Evolutionary conservation across 768 basidiomycete species (phyloP), one percentile per base, ranked within the genome.

Genomic region (Daedaleopsis nitida): DNA sequence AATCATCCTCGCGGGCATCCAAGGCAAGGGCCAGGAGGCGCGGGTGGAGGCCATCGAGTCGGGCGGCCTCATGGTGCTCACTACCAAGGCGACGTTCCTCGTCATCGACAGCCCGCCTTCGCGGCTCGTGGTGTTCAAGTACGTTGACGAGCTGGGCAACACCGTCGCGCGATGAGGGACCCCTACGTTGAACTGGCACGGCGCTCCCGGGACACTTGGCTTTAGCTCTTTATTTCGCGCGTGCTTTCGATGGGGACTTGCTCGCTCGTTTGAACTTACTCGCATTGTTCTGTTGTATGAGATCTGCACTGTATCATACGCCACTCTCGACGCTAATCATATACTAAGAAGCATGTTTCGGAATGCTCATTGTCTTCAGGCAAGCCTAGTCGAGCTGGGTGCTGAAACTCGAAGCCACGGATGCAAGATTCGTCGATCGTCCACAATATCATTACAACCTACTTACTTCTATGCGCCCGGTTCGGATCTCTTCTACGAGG

Each of bases 91-190:
- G 34, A 64, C 65, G 7, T 63, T 57, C 50, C 52, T 68, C 17
- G 67, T 71, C 34, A 52, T 68, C 23, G 70, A 71, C 58, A 57
- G 58, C 27, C 17, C 39, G 19, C 24, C 54, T n/a, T 56, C 65
- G 19, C 58, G 55, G 63, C 63, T 71, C 23, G 64, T 67, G 21
- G 58, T 58, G 12, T n/a, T 44, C 27, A 10, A 34, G 17, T 44
- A 62, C 39, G 43, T 62, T 42, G 65, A 66, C 58, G 65, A 62
- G 48, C 58, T 62, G 32, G 65, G 65, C 13, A 66, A 62, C 48
- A 14, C 34, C 27, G 2, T 37, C 23, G 55, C 55, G 24, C 44
- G 58, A 43, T 56, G 50, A 55, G 34, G 51, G 45, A 51, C 39
- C 51, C 6, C 1, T 21, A 21, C 12, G n/a, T 2, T 23, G 44